Evolutionary conservation across 2,329 filamentous ascomycete genomes (phyloP), one percentile per base, ranked within the genome.

Genomic region (Stylonectria norvegica): DNA sequence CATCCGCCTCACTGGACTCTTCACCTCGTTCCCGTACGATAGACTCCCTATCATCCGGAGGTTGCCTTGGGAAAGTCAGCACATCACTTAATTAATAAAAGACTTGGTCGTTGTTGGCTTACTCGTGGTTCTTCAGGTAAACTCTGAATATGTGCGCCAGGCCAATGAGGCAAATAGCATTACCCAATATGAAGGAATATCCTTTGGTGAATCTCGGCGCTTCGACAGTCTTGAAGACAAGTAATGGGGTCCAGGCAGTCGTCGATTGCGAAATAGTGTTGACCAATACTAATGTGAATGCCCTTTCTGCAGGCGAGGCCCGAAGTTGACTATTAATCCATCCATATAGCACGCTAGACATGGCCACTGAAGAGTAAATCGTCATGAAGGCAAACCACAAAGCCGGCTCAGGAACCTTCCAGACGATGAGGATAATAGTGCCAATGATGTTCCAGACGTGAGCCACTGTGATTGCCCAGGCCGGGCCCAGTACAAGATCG

Each of bases 311-410:
- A 0, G 68, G 66, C 3, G 67, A 68, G 19, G 67, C 62, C n/a
- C 66, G 64, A 3, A 78, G 55, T 29, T 69, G 61, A 18, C 62
- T 71, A 46, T 79, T 79, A 3, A 75, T 68, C 73, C 75, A 78
- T 5, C 75, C 75, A 39, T 78, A 72, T 10, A 79, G 59, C 2
- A 78, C 71, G 30, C 71, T 75, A 0, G 74, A 76, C 62, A 79
- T 70, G 1, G 75, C 69, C 5, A 70, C 66, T 0, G 73, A 64
- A 1, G 66, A 67, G 50, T 73, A 77, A 0, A 65, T 71, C 0
- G 69, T 74, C 19, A 58, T 54, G 68, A 79, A 52, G 4, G 34
- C 50, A 34, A 52, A 53, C 50, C 50, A 53, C 6, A 36, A 37
- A 3, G 37, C 50, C 7, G 45, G 25, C 34, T 79, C 75, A 0